Conservation (phyloP, 2,329 filamentous ascomycete species). For the Trichoderma koningiopsis region DNA sequence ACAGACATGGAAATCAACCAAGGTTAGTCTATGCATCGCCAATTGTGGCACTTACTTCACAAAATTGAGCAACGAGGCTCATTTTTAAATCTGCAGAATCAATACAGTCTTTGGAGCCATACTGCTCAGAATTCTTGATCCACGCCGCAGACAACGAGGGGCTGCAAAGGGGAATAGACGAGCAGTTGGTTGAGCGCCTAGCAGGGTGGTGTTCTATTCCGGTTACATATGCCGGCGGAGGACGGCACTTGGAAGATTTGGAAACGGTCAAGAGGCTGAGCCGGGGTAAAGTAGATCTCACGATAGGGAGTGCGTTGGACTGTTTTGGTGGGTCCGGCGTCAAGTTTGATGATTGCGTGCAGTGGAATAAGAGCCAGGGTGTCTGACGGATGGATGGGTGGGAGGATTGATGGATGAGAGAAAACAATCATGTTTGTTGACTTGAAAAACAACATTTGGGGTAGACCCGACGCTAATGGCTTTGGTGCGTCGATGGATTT, state of each 20-base stretch:
- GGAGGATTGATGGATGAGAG: not conserved
- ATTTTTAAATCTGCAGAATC: conserved; percentile 58
- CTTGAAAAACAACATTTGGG: not conserved
- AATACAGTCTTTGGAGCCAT: conserved; percentile 79
- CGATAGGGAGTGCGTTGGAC: conserved; percentile 93
- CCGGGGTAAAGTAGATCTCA: conserved; percentile 81
- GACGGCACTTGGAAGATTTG: conserved; percentile 77
- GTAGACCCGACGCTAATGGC: conserved; percentile 2
- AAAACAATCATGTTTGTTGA: conserved; percentile 4
- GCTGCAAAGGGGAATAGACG: conserved; percentile 86
- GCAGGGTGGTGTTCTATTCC: conserved; percentile 88
- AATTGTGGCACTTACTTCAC: not conserved
- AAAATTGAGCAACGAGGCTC: not conserved
- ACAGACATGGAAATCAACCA: conserved; percentile 93
- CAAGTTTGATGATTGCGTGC: conserved; percentile 83
- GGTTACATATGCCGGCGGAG: conserved; percentile 96
- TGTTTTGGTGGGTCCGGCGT: conserved; percentile 91
- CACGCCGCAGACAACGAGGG: conserved; percentile 97
- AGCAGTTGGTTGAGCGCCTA: conserved; percentile 74
- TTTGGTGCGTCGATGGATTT: not conserved
- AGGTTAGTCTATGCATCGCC: conserved; percentile 55
- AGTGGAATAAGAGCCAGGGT: conserved; percentile 70
- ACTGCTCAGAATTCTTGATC: conserved; percentile 95
- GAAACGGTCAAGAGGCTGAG: conserved; percentile 80
- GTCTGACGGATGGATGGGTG: not conserved